These are phyloP conservation scores for Aspergillus puulaauensis DNA, from an alignment of 2,329 filamentous ascomycete genomes.

Conservation along the genomic window DNA sequence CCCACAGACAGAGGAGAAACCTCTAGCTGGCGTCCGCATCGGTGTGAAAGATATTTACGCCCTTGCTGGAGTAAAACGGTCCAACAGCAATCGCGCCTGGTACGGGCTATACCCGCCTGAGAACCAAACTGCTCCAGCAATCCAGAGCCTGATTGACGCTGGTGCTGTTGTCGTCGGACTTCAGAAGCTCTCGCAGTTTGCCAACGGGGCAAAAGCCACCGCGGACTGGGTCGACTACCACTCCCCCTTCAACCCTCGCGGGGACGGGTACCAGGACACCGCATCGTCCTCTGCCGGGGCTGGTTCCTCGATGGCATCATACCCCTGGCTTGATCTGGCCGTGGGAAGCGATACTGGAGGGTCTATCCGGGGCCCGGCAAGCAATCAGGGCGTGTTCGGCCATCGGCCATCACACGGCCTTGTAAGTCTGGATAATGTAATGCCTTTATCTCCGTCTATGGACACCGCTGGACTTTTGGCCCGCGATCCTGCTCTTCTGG, in stretches of 20 bases:
- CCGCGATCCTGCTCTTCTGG: conserved; percentile 21
- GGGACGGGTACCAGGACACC: conserved; percentile 37
- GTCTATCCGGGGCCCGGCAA: conserved; percentile 47
- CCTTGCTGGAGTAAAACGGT: conserved; percentile 56
- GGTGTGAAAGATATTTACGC: conserved; percentile 65
- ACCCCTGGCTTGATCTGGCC: conserved; percentile 48
- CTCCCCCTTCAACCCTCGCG: conserved; percentile 34
- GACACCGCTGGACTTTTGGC: conserved; percentile 49
- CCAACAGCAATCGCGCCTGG: conserved; percentile 60
- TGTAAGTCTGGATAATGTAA: conserved; percentile 48
- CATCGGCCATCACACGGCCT: conserved; percentile 51
- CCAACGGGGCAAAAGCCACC: conserved; percentile 22
- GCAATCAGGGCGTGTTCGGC: conserved; percentile 52
- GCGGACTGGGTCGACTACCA: conserved; percentile 31
- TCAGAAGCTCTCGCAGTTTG: conserved; percentile 29
- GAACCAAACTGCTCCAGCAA: conserved; percentile 49
- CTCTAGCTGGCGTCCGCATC: conserved; percentile 60
- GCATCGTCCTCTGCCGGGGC: conserved; percentile 25
- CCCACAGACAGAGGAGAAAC: conserved; percentile 41
- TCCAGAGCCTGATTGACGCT: conserved; percentile 56
- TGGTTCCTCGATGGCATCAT: conserved; percentile 31
- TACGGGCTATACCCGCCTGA: conserved; percentile 52
- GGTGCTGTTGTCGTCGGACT: conserved; percentile 50
- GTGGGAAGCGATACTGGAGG: conserved; percentile 46
- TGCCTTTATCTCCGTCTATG: conserved; percentile 45